Conservation (phyloP, 2,329 filamentous ascomycete species). For the Grosmannia serpens region DNA sequence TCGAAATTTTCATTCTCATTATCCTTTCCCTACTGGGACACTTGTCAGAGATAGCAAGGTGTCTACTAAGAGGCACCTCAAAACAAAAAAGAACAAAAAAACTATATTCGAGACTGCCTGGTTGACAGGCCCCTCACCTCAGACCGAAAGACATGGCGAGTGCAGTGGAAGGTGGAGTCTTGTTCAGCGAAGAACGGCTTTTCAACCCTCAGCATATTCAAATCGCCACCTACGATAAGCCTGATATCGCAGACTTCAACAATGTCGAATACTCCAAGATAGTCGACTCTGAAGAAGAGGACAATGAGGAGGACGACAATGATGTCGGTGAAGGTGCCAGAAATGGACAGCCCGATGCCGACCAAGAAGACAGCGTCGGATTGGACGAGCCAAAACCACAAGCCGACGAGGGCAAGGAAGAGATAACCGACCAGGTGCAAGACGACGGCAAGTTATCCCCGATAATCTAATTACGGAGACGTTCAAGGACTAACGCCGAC, state of each 20-base stretch:
- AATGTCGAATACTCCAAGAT: constrained; percentile 28
- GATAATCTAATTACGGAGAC: background rate
- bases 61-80: background rate
- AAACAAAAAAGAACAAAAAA: constrained; percentile 20
- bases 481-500: background rate
- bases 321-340: constrained; percentile 8
- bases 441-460: background rate
- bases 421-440: background rate
- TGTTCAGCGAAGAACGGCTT: constrained; percentile 28
- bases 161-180: constrained; percentile 19
- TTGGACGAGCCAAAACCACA: background rate
- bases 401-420: background rate
- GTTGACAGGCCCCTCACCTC: constrained; percentile 17
- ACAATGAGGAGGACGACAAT: constrained; percentile 13
- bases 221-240: constrained; percentile 28
- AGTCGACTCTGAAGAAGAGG: constrained; percentile 29
- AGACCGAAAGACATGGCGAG: constrained; percentile 28
- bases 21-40: background rate
- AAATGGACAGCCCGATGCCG: background rate
- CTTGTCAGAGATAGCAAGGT: background rate
- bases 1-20: background rate
- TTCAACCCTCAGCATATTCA: constrained; percentile 27
- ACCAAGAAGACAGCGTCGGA: background rate
- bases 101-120: constrained; percentile 15
- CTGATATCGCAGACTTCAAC: constrained; percentile 29